Base-by-base conservation (phyloP, 2,329 filamentous ascomycete genomes). In the Xylariales sp. region DNA sequence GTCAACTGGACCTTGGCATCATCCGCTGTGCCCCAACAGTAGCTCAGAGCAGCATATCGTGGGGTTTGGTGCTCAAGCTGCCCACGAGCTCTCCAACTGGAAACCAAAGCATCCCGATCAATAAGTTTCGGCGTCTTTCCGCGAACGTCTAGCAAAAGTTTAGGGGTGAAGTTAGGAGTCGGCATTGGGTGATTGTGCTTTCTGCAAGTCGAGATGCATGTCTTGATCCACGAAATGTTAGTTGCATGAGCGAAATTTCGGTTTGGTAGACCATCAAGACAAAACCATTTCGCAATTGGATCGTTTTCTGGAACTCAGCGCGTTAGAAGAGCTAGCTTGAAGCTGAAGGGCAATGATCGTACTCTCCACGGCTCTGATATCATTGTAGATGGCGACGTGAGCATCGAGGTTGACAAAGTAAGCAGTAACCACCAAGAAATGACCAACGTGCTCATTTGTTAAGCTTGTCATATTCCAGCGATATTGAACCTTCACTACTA, bases 11-110 rank as follows among this genome's bases (percentile, higher is more conserved):
- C 4, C 19, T 29, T 29, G 22, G 35, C 24, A 12, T 38, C 35
- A 1, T 20, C 35, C 1, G 35, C 21, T 4, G 35, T 29, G 8
- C 35, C 35, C 35, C 35, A 38, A 22, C 35, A 38, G 35, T 38
- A 38, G 20, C 35, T 38, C 35, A 38, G n/a, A 38, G 35, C 35
- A 18, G 35, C 15, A 29, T 27, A 38, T 29, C 35, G 22, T 38
- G 35, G 35, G 0, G 15, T 38, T 16, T 28, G 35, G 9, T 1
- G 12, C 4, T 29, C 18, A 22, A 28, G 15, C 24, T 38, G 35
- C 1, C 7, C 8, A n/a, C 8, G 21, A 3, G 21, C n/a, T 9
- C 8, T 27, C 1, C 14, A 25, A 20, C n/a, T 18, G 6, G 35
- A 18, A n/a, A 38, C 14, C 22, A 29, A 25, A 20, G 21, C 9